Evolutionary conservation across 257 asterid species (phyloP).

Genomic region (Solanum peruvianum): DNA sequence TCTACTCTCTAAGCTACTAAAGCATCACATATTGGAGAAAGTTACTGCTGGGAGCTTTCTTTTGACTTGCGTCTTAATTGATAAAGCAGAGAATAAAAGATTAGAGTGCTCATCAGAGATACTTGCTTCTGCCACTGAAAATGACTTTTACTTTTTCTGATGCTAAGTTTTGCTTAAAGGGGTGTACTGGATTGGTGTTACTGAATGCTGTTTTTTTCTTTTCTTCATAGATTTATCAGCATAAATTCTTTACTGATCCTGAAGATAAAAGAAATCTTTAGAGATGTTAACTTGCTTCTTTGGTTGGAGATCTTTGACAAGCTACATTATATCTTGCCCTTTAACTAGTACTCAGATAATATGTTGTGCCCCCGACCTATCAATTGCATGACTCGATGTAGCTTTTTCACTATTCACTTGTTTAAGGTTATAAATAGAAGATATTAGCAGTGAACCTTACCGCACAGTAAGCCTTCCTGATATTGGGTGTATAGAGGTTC

Average conservation of each 20-base stretch:
- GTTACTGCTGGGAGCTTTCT: neutral
- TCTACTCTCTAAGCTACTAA: neutral
- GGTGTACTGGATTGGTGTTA: neutral
- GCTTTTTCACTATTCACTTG: neutral
- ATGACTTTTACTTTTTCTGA: neutral
- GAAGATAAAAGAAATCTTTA: neutral
- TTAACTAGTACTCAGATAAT: neutral
- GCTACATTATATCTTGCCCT: neutral
- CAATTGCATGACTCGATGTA: neutral
- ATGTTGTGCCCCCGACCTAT: neutral
- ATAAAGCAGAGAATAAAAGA: neutral
- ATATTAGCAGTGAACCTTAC: neutral
- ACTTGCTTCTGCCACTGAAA: neutral
- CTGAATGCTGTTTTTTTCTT: neutral
- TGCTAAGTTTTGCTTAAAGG: neutral
- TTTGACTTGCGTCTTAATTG: neutral
- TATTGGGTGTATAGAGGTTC: neutral
- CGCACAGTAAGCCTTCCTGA: neutral
- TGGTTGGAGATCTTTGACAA: neutral
- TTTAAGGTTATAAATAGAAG: neutral
- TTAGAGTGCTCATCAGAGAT: neutral
- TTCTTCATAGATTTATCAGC: neutral
- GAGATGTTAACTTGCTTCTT: neutral
- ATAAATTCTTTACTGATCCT: neutral
- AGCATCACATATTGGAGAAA: neutral